Evolutionary conservation across 768 basidiomycete species (phyloP).

Genomic region (Phylloporus sp.): DNA sequence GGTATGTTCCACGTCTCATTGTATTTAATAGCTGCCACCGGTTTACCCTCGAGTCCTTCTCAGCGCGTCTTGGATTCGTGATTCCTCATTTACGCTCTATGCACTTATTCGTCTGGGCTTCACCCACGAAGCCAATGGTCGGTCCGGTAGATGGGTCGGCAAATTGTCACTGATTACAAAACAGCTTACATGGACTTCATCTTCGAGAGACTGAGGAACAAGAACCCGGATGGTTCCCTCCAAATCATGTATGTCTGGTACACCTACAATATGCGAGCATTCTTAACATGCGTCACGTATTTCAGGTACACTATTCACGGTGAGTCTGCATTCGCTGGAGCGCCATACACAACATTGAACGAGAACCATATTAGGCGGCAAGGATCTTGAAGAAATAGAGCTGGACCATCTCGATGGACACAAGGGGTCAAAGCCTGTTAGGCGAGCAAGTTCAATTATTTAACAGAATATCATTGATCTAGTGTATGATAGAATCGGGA

Average conservation of each 20-base stretch:
- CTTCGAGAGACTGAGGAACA: slow-evolving; percentile 71
- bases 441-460: slow-evolving; percentile 30
- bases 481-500: slow-evolving; percentile 60
- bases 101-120: slow-evolving; percentile 92
- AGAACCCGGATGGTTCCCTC: slow-evolving; percentile 85
- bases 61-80: slow-evolving; percentile 89
- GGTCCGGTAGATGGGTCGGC: slow-evolving; percentile 10
- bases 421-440: slow-evolving; percentile 78
- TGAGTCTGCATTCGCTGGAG: slow-evolving; percentile 16
- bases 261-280: not conserved
- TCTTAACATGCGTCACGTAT: not conserved
- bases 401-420: slow-evolving; percentile 84
- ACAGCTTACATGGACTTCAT: slow-evolving; percentile 90
- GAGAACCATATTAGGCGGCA: slow-evolving; percentile 41
- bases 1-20: slow-evolving; percentile 31
- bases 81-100: slow-evolving; percentile 93
- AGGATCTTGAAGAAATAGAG: slow-evolving; percentile 81
- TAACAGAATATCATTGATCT: slow-evolving; percentile 2
- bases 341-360: not conserved
- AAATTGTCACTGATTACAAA: not conserved
- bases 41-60: not conserved
- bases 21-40: not conserved
- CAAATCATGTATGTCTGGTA: slow-evolving; percentile 71
- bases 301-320: slow-evolving; percentile 84
- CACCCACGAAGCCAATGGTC: slow-evolving; percentile 86